Percentiles rank a stretch among this genome's conserved stretches.
phyloP scores from a whole-genome alignment of 768 basidiomycete genomes.

The Trametes sanguinea region DNA sequence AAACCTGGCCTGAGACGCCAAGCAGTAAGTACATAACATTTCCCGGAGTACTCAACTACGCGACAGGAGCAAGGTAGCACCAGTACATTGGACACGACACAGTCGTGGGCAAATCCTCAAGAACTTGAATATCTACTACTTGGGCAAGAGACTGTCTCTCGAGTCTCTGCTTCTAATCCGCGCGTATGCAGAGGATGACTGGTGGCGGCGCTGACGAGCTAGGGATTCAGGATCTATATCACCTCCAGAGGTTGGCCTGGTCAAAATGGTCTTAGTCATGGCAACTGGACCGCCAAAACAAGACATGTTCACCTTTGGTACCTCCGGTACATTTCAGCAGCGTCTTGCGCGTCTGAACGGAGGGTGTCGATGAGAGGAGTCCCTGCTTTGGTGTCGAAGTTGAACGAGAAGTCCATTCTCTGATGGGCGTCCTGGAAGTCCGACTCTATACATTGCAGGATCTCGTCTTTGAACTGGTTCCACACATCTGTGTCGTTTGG shows the following conservation, averaged over 20 bases:
- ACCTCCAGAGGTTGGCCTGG: background rate
- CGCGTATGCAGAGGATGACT: background rate
- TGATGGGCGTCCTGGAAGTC: background rate
- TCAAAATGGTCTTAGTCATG: too few relatives aligned
- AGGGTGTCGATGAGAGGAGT: background rate
- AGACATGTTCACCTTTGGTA: background rate
- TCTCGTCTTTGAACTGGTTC: background rate
- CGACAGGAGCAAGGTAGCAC: too few relatives aligned
- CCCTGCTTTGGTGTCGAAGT: background rate
- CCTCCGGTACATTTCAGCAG: background rate
- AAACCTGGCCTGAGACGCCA: too few relatives aligned
- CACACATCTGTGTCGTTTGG: conserved; percentile 12
- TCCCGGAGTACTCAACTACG: too few relatives aligned
- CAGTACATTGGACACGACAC: too few relatives aligned
- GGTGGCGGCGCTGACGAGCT: background rate
- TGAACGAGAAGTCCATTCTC: background rate
- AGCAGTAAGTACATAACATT: too few relatives aligned
- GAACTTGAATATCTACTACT: background rate
- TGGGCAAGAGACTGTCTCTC: background rate
- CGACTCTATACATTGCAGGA: background rate
- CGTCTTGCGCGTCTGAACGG: background rate
- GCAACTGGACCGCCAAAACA: background rate
- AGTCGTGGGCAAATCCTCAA: too few relatives aligned
- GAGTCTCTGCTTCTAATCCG: background rate
- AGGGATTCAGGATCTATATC: background rate